Conservation (phyloP, 345 rosid genomes). For the Syzygium aromaticum region DNA sequence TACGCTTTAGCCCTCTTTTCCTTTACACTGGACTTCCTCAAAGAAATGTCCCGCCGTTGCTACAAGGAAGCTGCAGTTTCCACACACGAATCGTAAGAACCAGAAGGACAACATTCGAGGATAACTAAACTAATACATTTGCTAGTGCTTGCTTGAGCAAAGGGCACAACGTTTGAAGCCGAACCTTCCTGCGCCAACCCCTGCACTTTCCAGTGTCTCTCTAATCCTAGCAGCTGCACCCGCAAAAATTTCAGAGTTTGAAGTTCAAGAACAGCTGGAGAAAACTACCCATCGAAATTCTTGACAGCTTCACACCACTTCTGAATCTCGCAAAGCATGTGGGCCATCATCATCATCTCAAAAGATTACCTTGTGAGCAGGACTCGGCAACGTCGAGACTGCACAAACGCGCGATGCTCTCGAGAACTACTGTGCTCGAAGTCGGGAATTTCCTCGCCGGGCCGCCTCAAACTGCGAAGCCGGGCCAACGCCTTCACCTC, state of each 20-base stretch:
- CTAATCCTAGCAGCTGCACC: constrained; percentile 69
- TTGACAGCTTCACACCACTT: neutral
- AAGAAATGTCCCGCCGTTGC: constrained; percentile 77
- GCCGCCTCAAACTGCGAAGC: constrained; percentile 66
- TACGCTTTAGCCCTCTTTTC: constrained; percentile 72
- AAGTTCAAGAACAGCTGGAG: neutral
- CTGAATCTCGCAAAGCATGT: neutral
- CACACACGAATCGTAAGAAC: neutral
- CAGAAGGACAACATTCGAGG: constrained; percentile 34
- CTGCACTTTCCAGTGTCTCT: constrained; percentile 70
- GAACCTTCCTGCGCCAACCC: constrained; percentile 71
- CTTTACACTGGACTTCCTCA: constrained; percentile 77
- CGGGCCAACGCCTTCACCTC: constrained; percentile 83
- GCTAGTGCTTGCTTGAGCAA: constrained; percentile 90
- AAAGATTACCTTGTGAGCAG: constrained; percentile 53
- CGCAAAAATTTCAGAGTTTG: neutral
- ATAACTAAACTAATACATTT: constrained; percentile 45
- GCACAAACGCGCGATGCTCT: constrained; percentile 53
- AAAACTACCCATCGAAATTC: neutral
- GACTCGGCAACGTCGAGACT: constrained; percentile 68
- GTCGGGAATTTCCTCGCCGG: constrained; percentile 65
- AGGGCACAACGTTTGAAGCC: constrained; percentile 61
- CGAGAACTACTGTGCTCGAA: constrained; percentile 82
- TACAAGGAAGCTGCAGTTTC: constrained; percentile 55
- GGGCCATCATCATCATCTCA: neutral